Evolutionary conservation across 495 filamentous ascomycete genomes (phyloP).

Genomic region (Annulohypoxylon stygium): DNA sequence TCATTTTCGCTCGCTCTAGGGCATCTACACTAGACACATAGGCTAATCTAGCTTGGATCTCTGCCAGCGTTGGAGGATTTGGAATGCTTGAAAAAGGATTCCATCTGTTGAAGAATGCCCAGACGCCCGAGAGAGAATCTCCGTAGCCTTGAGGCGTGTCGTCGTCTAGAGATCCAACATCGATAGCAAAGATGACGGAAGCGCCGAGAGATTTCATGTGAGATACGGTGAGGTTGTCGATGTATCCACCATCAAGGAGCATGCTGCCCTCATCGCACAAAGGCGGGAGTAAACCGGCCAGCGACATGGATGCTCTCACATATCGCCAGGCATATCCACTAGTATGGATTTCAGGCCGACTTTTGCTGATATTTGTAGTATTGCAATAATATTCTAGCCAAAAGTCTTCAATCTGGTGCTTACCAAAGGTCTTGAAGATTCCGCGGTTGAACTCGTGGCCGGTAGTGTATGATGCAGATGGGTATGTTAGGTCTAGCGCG

Average conservation of each 20-base stretch:
- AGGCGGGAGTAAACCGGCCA: constrained; percentile 91
- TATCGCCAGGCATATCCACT: constrained; percentile 98
- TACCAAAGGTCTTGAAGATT: constrained; percentile 98
- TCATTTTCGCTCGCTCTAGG: constrained; percentile 90
- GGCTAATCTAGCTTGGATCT: constrained; percentile 94
- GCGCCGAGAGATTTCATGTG: constrained; percentile 97
- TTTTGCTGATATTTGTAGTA: constrained; percentile 96
- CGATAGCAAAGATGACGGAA: constrained; percentile 94
- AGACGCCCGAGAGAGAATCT: constrained; percentile 94
- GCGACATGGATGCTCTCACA: constrained; percentile 93
- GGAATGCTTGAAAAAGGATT: constrained; percentile 89
- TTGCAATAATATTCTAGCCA: constrained; percentile 99
- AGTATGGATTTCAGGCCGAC: constrained; percentile 88
- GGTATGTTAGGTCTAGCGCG: constrained; percentile 94
- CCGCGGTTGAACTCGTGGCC: constrained; percentile 99
- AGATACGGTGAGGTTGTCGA: constrained; percentile 95
- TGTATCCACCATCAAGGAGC: constrained; percentile 95
- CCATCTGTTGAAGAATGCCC: constrained; percentile 95
- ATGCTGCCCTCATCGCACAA: constrained; percentile 97
- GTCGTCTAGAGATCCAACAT: constrained; percentile 93
- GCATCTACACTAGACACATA: constrained; percentile 96
- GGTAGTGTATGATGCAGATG: constrained; percentile 93
- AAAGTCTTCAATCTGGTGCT: constrained; percentile 97
- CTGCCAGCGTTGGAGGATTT: constrained; percentile 93
- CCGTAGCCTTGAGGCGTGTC: constrained; percentile 90